Evolutionary conservation across 1,139 yeast genomes (phyloP).

Genomic region (Pichia sp.): DNA sequence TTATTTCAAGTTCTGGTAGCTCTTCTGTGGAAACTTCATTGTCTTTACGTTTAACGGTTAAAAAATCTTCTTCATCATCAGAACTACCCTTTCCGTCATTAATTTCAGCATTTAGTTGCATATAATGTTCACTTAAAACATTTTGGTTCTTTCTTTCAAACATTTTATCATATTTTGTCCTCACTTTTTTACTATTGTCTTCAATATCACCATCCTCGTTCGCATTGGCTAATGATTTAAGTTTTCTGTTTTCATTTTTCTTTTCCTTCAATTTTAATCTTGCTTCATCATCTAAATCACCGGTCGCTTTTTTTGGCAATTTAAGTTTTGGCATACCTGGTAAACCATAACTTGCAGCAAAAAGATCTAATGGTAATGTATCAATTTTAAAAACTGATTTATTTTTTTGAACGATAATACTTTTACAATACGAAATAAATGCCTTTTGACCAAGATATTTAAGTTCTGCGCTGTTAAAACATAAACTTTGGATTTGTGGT

Average conservation of each 20-base stretch:
- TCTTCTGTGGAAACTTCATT: slow-evolving; percentile 64
- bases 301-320: slow-evolving; percentile 40
- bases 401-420: slow-evolving; percentile 81
- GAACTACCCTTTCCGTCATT: slow-evolving; percentile 33
- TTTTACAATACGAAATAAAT: slow-evolving; percentile 81
- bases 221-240: slow-evolving; percentile 50
- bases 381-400: slow-evolving; percentile 77
- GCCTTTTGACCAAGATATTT: slow-evolving; percentile 95
- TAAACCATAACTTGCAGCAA: slow-evolving; percentile 81
- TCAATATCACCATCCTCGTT: slow-evolving; percentile 62
- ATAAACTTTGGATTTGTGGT: slow-evolving; percentile 79
- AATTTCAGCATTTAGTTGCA: slow-evolving; percentile 53
- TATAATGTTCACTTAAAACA: slow-evolving; percentile 81
- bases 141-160: slow-evolving; percentile 93
- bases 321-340: slow-evolving; percentile 96
- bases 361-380: slow-evolving; percentile 72
- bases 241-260: slow-evolving; percentile 75
- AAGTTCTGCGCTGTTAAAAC: slow-evolving; percentile 87
- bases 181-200: slow-evolving; percentile 40
- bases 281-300: slow-evolving; percentile 27
- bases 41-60: slow-evolving; percentile 71
- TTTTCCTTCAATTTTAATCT: slow-evolving; percentile 51
- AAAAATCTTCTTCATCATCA: slow-evolving; percentile 57
- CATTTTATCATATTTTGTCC: slow-evolving; percentile 93
- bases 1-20: slow-evolving; percentile 50